Conservation (phyloP, 2,329 filamentous ascomycete genomes). For the Dactylellina leptospora region DNA sequence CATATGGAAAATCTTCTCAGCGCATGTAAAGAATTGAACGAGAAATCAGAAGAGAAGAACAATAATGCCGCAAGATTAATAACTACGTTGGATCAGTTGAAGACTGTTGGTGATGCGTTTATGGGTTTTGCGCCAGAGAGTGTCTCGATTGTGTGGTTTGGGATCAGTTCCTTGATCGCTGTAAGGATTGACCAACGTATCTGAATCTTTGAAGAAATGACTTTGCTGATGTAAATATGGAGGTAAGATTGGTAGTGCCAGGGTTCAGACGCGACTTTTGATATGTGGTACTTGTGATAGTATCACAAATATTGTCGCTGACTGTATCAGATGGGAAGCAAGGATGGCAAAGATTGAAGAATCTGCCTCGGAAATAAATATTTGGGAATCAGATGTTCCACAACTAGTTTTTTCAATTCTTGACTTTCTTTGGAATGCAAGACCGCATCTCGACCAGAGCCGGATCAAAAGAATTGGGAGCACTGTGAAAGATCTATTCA, state of each 20-base stretch:
- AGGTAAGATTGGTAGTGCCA: slow-evolving; percentile 28
- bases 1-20: slow-evolving; percentile 13
- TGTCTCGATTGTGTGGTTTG: slow-evolving; percentile 47
- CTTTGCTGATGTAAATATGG: neutral
- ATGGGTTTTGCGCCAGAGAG: slow-evolving; percentile 38
- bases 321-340: slow-evolving; percentile 40
- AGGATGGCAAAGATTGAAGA: slow-evolving; percentile 18
- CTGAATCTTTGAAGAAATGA: neutral
- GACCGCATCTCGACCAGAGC: slow-evolving; percentile 28
- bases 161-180: slow-evolving; percentile 34
- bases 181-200: neutral
- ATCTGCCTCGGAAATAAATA: slow-evolving; percentile 15
- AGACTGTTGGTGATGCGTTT: slow-evolving; percentile 21
- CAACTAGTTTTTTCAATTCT: slow-evolving; percentile 31
- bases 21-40: slow-evolving; percentile 18
- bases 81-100: slow-evolving; percentile 34
- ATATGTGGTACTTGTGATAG: slow-evolving; percentile 41
- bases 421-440: slow-evolving; percentile 36
- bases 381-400: slow-evolving; percentile 37
- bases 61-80: slow-evolving; percentile 18
- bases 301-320: slow-evolving; percentile 32
- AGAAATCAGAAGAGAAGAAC: slow-evolving; percentile 11
- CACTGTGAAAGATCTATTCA: slow-evolving; percentile 41
- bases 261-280: slow-evolving; percentile 32
- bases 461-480: slow-evolving; percentile 31